phyloP scores from a whole-genome alignment of 805 yeast genomes.

The Barnettozyma californica region DNA sequence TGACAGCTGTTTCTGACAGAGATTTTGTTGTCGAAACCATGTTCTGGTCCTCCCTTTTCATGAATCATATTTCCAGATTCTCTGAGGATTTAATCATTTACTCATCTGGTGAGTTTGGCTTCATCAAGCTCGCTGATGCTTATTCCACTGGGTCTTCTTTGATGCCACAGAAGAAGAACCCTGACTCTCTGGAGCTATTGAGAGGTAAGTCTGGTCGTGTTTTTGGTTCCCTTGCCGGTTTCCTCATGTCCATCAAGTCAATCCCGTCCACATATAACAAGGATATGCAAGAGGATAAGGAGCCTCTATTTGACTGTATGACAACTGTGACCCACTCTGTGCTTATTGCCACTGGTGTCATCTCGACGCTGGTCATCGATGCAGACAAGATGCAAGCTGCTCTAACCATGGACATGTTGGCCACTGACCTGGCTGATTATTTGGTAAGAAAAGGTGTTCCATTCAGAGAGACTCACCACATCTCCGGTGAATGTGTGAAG shows the following conservation, averaged over 20 bases:
- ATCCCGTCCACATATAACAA: conserved; percentile 97
- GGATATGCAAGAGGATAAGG: conserved; percentile 99
- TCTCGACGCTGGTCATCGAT: conserved; percentile 76
- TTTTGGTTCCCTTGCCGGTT: conserved; percentile 91
- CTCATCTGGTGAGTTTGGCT: conserved; percentile 97
- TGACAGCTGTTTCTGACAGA: conserved; percentile 96
- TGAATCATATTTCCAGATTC: conserved; percentile 93
- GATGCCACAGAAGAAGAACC: conserved; percentile 99
- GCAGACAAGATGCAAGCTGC: conserved; percentile 78
- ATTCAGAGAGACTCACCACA: conserved; percentile 98
- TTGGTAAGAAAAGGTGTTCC: conserved; percentile 97
- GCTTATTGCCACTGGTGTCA: conserved; percentile 91
- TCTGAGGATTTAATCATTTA: conserved; percentile 93
- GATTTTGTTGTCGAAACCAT: conserved; percentile 94
- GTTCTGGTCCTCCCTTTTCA: conserved; percentile 92
- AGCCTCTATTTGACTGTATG: conserved; percentile 91
- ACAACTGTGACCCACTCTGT: conserved; percentile 91
- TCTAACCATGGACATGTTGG: conserved; percentile 97
- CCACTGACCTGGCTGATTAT: conserved; percentile 97
- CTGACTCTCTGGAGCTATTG: conserved; percentile 90
- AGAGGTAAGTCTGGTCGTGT: conserved; percentile 98
- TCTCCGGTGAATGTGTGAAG: conserved; percentile 96
- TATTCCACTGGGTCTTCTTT: conserved; percentile 97
- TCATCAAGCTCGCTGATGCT: conserved; percentile 90
- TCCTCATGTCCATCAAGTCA: conserved; percentile 94